A percentile compares a stretch with the other conserved stretches of the same genome.
These are phyloP conservation scores for Eremochloa ophiuroides DNA, from an alignment of 176 grass and related monocot genomes.

Conservation along the genomic window DNA sequence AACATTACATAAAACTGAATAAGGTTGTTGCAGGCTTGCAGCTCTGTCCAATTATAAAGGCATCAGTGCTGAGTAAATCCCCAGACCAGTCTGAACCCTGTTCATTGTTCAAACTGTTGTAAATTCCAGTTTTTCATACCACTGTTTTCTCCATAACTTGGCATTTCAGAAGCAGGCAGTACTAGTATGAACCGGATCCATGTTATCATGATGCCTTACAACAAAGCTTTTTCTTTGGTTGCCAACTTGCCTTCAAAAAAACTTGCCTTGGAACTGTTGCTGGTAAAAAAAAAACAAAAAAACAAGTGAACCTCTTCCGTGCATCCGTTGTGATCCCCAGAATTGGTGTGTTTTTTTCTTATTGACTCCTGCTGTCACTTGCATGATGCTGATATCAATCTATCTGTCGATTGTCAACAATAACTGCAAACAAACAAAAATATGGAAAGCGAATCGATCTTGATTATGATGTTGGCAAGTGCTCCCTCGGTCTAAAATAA, in stretches of 20 bases:
- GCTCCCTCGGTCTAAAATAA: no score
- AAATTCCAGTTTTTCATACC: not conserved
- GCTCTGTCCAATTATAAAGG: not conserved
- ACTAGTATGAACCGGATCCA: conserved; percentile 7
- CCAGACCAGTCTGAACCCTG: not conserved
- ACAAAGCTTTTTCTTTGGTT: not conserved
- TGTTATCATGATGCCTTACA: conserved; percentile 7
- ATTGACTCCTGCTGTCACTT: not conserved
- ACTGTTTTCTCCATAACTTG: no score
- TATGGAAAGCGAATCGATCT: not conserved
- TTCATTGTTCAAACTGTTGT: not conserved
- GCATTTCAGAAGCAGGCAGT: not conserved
- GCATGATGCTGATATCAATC: not conserved
- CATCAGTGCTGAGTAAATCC: not conserved
- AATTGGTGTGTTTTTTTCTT: not conserved
- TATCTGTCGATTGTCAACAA: conserved; percentile 6
- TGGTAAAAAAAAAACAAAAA: conserved; percentile 17
- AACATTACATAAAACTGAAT: not conserved
- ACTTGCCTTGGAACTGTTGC: not conserved
- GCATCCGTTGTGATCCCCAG: not conserved
- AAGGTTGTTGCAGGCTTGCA: not conserved
- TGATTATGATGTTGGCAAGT: not conserved
- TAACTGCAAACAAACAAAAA: not conserved
- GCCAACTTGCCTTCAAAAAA: not conserved
- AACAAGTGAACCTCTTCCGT: not conserved